Evolutionary conservation across 2,329 filamentous ascomycete genomes (phyloP).

Genomic region (Pseudonectria buxi): DNA sequence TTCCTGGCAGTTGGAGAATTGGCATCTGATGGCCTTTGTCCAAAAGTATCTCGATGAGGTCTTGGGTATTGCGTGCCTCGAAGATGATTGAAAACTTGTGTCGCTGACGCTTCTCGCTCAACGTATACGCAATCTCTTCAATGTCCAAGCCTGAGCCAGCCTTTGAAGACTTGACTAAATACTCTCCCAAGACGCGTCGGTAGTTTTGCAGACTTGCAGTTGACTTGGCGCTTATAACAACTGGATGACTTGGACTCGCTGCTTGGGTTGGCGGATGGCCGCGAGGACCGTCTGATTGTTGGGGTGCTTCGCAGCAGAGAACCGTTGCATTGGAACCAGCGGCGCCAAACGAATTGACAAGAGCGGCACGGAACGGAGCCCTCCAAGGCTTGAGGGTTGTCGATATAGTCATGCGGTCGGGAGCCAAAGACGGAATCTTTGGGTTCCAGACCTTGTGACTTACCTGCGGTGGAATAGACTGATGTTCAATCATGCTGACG

Average conservation of each 20-base stretch:
- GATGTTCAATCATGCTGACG: constrained; percentile 24
- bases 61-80: background rate
- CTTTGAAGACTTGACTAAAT: constrained; percentile 1
- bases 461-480: constrained; percentile 17
- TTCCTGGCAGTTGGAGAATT: constrained; percentile 3
- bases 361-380: constrained; percentile 13
- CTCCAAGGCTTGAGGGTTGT: constrained; percentile 12
- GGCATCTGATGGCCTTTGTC: background rate
- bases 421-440: constrained; percentile 15
- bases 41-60: constrained; percentile 1
- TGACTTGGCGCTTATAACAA: constrained; percentile 10
- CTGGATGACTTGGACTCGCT: constrained; percentile 1
- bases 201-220: constrained; percentile 6
- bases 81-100: constrained; percentile 5
- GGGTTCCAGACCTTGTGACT: constrained; percentile 22
- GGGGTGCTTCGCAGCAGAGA: constrained; percentile 11
- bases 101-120: constrained; percentile 12
- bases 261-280: too few species aligned
- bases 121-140: constrained; percentile 8
- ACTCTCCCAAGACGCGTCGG: constrained; percentile 1
- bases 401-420: constrained; percentile 10
- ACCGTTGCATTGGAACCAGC: constrained; percentile 28
- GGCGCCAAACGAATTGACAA: constrained; percentile 32
- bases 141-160: constrained; percentile 1
- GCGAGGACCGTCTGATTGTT: too few species aligned